Conservation (phyloP, 371 early-diverging fungal species). For the Lichtheimia ramosa region DNA sequence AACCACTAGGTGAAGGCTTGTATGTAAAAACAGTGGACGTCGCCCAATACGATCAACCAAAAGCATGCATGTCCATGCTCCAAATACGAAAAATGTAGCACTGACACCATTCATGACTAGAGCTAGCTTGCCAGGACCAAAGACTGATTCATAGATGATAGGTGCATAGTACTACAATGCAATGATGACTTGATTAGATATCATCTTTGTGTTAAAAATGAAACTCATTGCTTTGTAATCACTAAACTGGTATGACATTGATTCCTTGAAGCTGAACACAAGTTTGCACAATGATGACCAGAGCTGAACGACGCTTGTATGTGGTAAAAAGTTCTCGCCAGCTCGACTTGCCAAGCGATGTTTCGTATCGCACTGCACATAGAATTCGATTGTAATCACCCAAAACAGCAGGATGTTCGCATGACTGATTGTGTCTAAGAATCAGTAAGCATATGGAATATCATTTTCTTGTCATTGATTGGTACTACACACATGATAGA, state of each 20-base stretch:
- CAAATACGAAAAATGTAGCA: slow-evolving; percentile 32
- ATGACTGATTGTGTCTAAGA: slow-evolving; percentile 39
- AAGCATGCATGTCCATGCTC: slow-evolving; percentile 29
- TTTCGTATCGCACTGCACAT: slow-evolving; percentile 64
- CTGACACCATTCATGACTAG: slow-evolving; percentile 39
- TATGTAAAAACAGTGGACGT: slow-evolving; percentile 39
- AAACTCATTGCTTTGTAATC: no score
- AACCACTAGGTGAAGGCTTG: slow-evolving; percentile 28
- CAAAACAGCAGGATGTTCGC: slow-evolving; percentile 51
- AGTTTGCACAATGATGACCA: slow-evolving; percentile 70
- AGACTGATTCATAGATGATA: slow-evolving; percentile 62
- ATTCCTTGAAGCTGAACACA: slow-evolving; percentile 66
- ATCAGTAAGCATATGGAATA: no score
- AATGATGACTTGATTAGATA: no score
- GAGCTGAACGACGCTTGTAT: slow-evolving; percentile 56
- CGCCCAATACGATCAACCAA: slow-evolving; percentile 41
- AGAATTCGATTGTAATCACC: slow-evolving; percentile 75
- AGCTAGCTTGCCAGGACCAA: slow-evolving; percentile 28
- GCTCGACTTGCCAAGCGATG: slow-evolving; percentile 59
- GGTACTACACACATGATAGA: slow-evolving; percentile 52
- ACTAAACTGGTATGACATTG: slow-evolving; percentile 60
- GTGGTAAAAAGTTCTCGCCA: slow-evolving; percentile 71
- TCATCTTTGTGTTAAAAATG: no score
- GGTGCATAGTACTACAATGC: slow-evolving; percentile 58
- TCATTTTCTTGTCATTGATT: no score